These are phyloP conservation scores for Dactylonectria estremocensis DNA, from an alignment of 2,329 filamentous ascomycete species.

Conservation along the genomic window DNA sequence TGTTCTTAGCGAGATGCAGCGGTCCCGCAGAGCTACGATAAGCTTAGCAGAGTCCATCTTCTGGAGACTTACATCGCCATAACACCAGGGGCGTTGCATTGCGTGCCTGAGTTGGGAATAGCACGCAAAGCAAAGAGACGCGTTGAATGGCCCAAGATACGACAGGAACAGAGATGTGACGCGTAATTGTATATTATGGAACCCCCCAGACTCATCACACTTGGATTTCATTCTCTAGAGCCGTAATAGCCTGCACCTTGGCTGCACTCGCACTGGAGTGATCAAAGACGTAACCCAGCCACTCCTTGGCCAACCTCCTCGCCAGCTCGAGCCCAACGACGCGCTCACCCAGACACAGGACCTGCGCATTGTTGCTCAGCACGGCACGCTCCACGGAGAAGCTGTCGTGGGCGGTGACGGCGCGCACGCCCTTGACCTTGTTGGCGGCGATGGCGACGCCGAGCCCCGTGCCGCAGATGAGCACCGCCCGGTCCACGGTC, in stretches of 20 bases:
- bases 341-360: conserved; percentile 88
- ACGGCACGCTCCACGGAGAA: conserved; percentile 87
- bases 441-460: conserved; percentile 92
- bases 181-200: not conserved
- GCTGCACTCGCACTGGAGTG: conserved; percentile 62
- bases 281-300: conserved; percentile 89
- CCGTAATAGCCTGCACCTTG: conserved; percentile 61
- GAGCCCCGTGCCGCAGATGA: conserved; percentile 89
- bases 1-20: not conserved
- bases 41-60: not conserved
- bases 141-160: not conserved
- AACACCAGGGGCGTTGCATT: not conserved
- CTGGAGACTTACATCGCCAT: not conserved
- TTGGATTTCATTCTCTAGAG: conserved; percentile 51
- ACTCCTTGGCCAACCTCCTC: conserved; percentile 83
- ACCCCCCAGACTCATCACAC: not conserved
- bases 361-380: conserved; percentile 88
- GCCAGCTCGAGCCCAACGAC: conserved; percentile 88
- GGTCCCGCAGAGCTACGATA: not conserved
- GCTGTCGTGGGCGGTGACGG: conserved; percentile 91
- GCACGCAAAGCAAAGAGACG: not conserved
- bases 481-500: conserved; percentile 81
- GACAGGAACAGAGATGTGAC: not conserved
- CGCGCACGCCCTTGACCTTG: conserved; percentile 86
- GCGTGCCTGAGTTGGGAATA: not conserved